A percentile compares a stretch with the other conserved stretches of the same genome.
These are phyloP conservation scores for sorghum (Sorghum bicolor) DNA, from an alignment of 176 grass and related monocot species.

Conservation along the genomic window DNA sequence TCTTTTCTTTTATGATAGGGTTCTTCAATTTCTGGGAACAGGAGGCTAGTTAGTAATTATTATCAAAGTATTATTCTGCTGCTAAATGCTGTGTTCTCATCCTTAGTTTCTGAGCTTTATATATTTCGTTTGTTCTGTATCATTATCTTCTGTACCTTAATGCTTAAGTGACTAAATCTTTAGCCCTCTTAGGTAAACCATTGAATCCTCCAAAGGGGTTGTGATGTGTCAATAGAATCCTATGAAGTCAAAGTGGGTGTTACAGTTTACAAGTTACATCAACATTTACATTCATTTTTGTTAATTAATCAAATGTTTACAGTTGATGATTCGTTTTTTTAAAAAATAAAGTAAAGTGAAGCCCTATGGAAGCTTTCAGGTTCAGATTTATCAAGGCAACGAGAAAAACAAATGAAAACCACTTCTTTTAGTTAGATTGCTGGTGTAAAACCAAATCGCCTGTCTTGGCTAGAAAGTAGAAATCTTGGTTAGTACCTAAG, in stretches of 20 bases:
- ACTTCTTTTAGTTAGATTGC: neutral
- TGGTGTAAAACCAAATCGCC: neutral
- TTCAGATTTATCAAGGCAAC: neutral
- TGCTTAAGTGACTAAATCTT: neutral
- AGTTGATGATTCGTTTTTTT: neutral
- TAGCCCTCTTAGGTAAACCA: neutral
- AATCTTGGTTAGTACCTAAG: neutral
- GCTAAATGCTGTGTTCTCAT: neutral
- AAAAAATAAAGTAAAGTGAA: neutral
- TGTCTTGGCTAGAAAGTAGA: neutral
- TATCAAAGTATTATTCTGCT: neutral
- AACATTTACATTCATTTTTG: neutral
- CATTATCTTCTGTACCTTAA: neutral
- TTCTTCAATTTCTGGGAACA: neutral
- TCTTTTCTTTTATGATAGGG: neutral
- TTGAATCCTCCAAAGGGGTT: neutral
- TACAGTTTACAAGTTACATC: neutral
- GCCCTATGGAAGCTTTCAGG: neutral
- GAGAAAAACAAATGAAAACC: neutral
- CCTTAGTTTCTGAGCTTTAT: neutral
- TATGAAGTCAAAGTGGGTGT: neutral
- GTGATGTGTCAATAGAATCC: neutral
- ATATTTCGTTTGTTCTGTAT: neutral
- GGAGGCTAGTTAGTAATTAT: neutral
- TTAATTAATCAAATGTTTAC: neutral